These are phyloP conservation scores for Aspergillus sp. DNA, from an alignment of 2,329 filamentous ascomycete species.

Conservation along the genomic window DNA sequence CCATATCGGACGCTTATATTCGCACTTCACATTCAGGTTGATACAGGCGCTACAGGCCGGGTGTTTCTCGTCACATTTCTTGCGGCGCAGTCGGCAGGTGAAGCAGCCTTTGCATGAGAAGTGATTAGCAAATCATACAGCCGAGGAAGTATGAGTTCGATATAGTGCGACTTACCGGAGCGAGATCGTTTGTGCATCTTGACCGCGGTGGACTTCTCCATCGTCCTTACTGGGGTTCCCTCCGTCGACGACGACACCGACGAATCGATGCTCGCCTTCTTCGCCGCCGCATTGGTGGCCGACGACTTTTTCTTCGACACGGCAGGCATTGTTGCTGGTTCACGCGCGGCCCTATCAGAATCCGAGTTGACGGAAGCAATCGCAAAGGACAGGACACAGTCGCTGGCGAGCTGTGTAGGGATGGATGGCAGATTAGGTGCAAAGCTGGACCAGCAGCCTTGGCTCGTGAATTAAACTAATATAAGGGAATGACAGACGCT, in stretches of 20 bases:
- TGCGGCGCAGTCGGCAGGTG: slow-evolving; percentile 65
- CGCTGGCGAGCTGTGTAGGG: slow-evolving; percentile 11
- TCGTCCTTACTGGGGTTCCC: slow-evolving; percentile 45
- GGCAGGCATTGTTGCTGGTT: slow-evolving; percentile 16
- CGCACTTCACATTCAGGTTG: slow-evolving; percentile 79
- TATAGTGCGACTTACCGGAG: slow-evolving; percentile 67
- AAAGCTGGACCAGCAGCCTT: slow-evolving; percentile 45
- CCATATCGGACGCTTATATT: slow-evolving; percentile 96
- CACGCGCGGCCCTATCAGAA: neutral
- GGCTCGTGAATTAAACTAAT: slow-evolving; percentile 28
- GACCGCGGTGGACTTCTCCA: slow-evolving; percentile 58
- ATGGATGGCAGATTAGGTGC: slow-evolving; percentile 21
- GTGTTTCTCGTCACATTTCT: slow-evolving; percentile 69
- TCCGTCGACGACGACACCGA: slow-evolving; percentile 42
- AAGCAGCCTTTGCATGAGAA: slow-evolving; percentile 56
- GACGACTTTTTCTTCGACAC: slow-evolving; percentile 17
- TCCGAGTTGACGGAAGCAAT: neutral
- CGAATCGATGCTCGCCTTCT: slow-evolving; percentile 12
- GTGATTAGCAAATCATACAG: neutral
- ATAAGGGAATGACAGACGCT: slow-evolving; percentile 27
- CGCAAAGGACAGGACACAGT: slow-evolving; percentile 15
- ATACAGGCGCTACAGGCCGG: slow-evolving; percentile 63
- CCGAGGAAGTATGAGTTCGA: neutral
- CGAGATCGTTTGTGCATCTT: slow-evolving; percentile 94
- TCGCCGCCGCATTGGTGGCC: slow-evolving; percentile 7